Evolutionary conservation across 2,329 filamentous ascomycete species (phyloP).

Genomic region (Phialocephala subalpina): DNA sequence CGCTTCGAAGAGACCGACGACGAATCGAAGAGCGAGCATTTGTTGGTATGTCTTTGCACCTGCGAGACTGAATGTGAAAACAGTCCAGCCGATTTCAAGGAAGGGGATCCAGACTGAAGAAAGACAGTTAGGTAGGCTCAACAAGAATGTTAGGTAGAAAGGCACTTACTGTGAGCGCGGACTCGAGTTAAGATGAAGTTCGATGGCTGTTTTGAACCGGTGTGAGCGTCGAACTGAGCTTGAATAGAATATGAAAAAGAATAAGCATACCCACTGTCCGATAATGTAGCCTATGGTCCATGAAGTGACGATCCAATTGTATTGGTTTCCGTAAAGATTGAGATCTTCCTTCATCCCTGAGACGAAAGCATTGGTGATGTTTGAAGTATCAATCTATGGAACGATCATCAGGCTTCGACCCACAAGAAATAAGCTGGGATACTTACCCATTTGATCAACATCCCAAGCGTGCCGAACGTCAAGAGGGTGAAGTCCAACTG

Average conservation of each 20-base stretch:
- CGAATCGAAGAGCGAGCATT: constrained; percentile 65
- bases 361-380: constrained; percentile 56
- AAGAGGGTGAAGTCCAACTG: constrained; percentile 29
- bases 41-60: constrained; percentile 56
- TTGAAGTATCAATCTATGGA: constrained; percentile 47
- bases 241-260: constrained; percentile 9
- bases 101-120: constrained; percentile 64
- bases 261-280: constrained; percentile 46
- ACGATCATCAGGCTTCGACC: background rate
- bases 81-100: constrained; percentile 62
- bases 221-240: constrained; percentile 25
- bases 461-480: constrained; percentile 29
- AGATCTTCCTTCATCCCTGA: constrained; percentile 60
- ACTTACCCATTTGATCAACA: constrained; percentile 32
- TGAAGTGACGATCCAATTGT: constrained; percentile 58
- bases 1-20: constrained; percentile 61
- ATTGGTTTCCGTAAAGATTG: constrained; percentile 55
- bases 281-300: constrained; percentile 64
- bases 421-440: background rate
- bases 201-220: constrained; percentile 44
- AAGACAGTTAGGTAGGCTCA: background rate
- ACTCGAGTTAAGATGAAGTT: constrained; percentile 60
- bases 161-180: constrained; percentile 49
- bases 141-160: background rate
- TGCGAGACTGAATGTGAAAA: constrained; percentile 47